A percentile compares a stretch with the other conserved stretches of the same genome.
phyloP scores from a whole-genome alignment of 2,329 filamentous ascomycete species.

The Phaeomoniella chlamydospora region DNA sequence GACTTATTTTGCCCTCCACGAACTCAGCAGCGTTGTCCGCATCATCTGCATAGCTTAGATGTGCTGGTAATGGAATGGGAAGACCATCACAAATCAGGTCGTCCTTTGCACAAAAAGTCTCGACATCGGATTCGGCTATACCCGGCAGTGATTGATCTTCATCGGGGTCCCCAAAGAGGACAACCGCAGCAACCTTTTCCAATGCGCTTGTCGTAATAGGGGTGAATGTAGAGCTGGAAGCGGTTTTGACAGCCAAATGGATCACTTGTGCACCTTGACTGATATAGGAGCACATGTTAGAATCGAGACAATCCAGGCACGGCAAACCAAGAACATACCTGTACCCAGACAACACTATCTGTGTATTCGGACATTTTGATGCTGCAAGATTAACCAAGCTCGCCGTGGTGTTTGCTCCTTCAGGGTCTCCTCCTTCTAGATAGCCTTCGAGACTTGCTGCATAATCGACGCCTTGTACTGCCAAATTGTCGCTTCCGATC shows the following conservation, averaged over 20 bases:
- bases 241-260: conserved; percentile 27
- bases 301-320: conserved; percentile 7
- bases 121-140: conserved; percentile 10
- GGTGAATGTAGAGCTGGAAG: conserved; percentile 6
- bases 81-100: conserved; percentile 13
- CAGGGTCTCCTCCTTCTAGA: conserved; percentile 28
- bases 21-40: conserved; percentile 3
- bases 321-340: conserved; percentile 17
- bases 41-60: conserved; percentile 5
- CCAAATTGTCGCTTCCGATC: conserved; percentile 29
- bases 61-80: conserved; percentile 3
- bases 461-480: conserved; percentile 40
- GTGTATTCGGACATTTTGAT: conserved; percentile 27
- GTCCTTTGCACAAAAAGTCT: conserved; percentile 13
- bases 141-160: conserved; percentile 10
- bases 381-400: conserved; percentile 22
- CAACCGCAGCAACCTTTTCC: conserved; percentile 9
- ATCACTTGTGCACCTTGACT: conserved; percentile 26
- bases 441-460: conserved; percentile 31
- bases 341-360: conserved; percentile 33
- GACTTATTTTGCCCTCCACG: too few relatives aligned
- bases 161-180: conserved; percentile 17
- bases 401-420: conserved; percentile 30
- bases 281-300: too few relatives aligned
- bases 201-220: conserved; percentile 12